Conservation (phyloP, 1,284 basidiomycete species). For the Ganoderma sp. region DNA sequence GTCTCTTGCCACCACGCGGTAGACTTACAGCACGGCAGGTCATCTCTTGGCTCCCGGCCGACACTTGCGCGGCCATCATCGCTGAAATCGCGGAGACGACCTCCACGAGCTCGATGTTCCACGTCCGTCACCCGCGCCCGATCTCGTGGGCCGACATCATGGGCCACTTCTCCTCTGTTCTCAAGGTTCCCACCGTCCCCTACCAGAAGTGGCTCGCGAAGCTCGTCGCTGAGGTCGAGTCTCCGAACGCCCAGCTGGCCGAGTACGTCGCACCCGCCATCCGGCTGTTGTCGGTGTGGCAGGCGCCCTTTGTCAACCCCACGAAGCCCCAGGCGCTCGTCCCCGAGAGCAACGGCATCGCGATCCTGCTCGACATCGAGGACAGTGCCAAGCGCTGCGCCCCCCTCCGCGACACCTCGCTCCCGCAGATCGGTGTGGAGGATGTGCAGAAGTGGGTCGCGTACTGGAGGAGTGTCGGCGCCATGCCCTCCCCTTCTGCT, state of each 20-base stretch:
- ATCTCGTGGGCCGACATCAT: conserved; percentile 28
- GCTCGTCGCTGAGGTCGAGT: conserved; percentile 19
- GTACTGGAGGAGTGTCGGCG: conserved; percentile 12
- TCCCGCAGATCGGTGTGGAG: conserved; percentile 5
- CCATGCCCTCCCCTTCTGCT: conserved; percentile 1
- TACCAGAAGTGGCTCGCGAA: conserved; percentile 30
- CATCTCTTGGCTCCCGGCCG: conserved; percentile 34
- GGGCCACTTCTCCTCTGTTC: conserved; percentile 16
- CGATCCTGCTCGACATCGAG: conserved; percentile 7
- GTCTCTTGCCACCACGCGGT: background rate
- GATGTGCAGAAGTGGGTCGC: conserved; percentile 8
- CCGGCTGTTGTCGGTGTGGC: conserved; percentile 1
- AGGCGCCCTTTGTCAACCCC: background rate
- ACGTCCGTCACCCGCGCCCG: conserved; percentile 31
- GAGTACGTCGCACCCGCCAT: conserved; percentile 1
- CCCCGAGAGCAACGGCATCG: conserved; percentile 7
- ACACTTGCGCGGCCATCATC: conserved; percentile 30
- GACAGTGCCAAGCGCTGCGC: conserved; percentile 3
- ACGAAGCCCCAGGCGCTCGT: background rate
- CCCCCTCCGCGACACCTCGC: background rate
- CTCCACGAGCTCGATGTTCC: conserved; percentile 22
- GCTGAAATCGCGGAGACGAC: conserved; percentile 31
- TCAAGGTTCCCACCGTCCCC: conserved; percentile 23
- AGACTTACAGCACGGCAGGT: conserved; percentile 7
- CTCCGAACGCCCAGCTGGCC: conserved; percentile 4